Percentiles rank a stretch among this genome's conserved stretches.
These are phyloP conservation scores for Hericium rajendrae DNA, from an alignment of 768 basidiomycete genomes.

Conservation along the genomic window DNA sequence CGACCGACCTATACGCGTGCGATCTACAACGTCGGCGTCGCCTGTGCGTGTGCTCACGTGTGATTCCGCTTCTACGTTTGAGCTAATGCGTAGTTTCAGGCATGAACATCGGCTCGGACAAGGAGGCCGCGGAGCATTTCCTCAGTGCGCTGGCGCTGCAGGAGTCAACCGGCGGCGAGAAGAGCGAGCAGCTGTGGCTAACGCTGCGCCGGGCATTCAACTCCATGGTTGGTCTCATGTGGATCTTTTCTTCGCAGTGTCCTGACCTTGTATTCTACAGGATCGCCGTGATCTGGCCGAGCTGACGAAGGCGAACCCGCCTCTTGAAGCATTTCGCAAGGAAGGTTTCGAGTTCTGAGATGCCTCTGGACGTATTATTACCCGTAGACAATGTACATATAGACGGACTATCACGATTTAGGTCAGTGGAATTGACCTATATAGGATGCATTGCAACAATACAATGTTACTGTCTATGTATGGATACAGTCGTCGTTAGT, in stretches of 20 bases:
- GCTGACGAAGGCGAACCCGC: slow-evolving; percentile 51
- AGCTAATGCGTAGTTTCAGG: slow-evolving; percentile 36
- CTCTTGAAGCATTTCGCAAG: slow-evolving; percentile 63
- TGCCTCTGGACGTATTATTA: not conserved
- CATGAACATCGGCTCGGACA: slow-evolving; percentile 89
- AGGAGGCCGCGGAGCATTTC: slow-evolving; percentile 96
- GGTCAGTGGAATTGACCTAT: too few relatives aligned
- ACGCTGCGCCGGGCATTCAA: slow-evolving; percentile 77
- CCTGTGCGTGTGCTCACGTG: slow-evolving; percentile 51
- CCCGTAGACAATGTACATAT: too few relatives aligned
- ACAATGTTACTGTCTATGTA: not conserved
- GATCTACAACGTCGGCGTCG: slow-evolving; percentile 96
- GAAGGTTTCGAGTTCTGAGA: slow-evolving; percentile 83
- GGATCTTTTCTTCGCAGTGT: not conserved
- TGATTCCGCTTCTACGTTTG: not conserved
- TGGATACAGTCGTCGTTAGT: slow-evolving; percentile 10
- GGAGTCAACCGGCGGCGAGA: slow-evolving; percentile 55
- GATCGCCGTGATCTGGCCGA: slow-evolving; percentile 78
- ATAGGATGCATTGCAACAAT: too few relatives aligned
- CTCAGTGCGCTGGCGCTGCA: slow-evolving; percentile 77
- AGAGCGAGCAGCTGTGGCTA: slow-evolving; percentile 81
- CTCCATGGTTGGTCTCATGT: slow-evolving; percentile 53
- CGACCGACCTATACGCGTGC: slow-evolving; percentile 95
- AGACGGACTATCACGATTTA: too few relatives aligned
- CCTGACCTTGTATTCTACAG: slow-evolving; percentile 27